These are phyloP conservation scores for Daldinia bambusicola DNA, from an alignment of 495 filamentous ascomycete species.

Conservation along the genomic window DNA sequence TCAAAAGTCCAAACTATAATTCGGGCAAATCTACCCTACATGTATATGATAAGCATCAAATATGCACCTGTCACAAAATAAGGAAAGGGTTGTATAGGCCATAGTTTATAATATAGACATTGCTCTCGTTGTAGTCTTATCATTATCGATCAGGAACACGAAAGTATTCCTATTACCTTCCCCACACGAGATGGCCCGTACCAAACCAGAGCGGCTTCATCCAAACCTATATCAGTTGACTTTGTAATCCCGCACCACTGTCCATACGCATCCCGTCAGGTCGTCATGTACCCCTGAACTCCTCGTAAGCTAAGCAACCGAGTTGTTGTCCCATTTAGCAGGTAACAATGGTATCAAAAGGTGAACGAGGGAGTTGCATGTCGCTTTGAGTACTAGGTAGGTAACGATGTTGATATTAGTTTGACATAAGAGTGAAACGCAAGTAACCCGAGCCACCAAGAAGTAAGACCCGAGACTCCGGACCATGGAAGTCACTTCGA, in stretches of 20 bases:
- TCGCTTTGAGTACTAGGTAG: neutral
- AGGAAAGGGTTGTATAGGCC: neutral
- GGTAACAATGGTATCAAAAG: neutral
- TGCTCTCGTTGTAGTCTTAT: conserved; percentile 11
- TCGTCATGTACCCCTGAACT: neutral
- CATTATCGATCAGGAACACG: conserved; percentile 24
- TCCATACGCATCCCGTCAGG: conserved; percentile 9
- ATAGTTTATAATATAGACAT: neutral
- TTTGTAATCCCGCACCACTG: conserved; percentile 6
- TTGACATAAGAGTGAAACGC: conserved; percentile 6
- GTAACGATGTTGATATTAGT: conserved; percentile 27
- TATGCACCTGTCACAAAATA: neutral
- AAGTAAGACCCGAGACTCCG: neutral
- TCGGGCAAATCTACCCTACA: neutral
- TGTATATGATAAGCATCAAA: neutral
- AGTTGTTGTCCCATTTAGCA: neutral
- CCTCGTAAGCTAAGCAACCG: neutral
- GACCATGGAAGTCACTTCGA: conserved; percentile 20
- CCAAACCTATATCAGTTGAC: conserved; percentile 6
- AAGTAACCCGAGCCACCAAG: conserved; percentile 15
- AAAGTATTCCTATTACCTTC: conserved; percentile 1
- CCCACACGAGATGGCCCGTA: conserved; percentile 5
- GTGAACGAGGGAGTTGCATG: conserved; percentile 2
- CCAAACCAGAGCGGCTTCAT: conserved; percentile 2
- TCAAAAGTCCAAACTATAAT: neutral